These are phyloP conservation scores for Alternaria hordeiaustralica DNA, from an alignment of 2,329 filamentous ascomycete species.

Conservation along the genomic window DNA sequence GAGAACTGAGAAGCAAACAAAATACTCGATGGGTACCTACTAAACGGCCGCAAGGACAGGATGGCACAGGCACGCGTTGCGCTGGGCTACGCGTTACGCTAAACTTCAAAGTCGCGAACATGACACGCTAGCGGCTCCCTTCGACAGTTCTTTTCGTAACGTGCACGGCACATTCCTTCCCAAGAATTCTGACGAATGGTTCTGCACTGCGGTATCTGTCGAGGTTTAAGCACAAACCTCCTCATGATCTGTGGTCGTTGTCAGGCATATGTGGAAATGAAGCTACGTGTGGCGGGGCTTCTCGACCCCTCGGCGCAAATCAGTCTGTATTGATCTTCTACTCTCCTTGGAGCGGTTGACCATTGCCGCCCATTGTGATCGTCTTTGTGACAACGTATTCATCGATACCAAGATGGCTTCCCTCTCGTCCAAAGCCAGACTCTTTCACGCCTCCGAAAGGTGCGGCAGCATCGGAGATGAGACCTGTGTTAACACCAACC, in stretches of 20 bases:
- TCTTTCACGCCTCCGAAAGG: slow-evolving; percentile 59
- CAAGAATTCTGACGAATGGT: not conserved
- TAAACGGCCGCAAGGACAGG: not conserved
- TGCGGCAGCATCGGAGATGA: slow-evolving; percentile 57
- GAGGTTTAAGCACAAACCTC: not conserved
- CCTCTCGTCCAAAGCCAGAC: slow-evolving; percentile 60
- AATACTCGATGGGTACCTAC: not conserved
- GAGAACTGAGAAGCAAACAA: not conserved
- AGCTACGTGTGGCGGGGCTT: not conserved
- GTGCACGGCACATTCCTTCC: not conserved
- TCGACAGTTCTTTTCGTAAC: not conserved
- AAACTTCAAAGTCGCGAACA: not conserved
- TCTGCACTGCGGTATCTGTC: not conserved
- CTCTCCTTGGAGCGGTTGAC: slow-evolving; percentile 60
- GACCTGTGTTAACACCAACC: slow-evolving; percentile 69
- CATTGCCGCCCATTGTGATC: slow-evolving; percentile 66
- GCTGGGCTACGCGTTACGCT: not conserved
- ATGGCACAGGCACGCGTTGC: not conserved
- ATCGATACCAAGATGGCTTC: slow-evolving; percentile 58
- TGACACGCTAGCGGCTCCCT: not conserved
- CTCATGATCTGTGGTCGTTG: not conserved
- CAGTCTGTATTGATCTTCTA: not conserved
- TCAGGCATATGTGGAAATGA: not conserved
- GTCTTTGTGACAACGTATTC: slow-evolving; percentile 58
- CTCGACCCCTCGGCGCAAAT: not conserved